phyloP scores from a whole-genome alignment of 23 red algal genomes.

The Agarophyton chilense region DNA sequence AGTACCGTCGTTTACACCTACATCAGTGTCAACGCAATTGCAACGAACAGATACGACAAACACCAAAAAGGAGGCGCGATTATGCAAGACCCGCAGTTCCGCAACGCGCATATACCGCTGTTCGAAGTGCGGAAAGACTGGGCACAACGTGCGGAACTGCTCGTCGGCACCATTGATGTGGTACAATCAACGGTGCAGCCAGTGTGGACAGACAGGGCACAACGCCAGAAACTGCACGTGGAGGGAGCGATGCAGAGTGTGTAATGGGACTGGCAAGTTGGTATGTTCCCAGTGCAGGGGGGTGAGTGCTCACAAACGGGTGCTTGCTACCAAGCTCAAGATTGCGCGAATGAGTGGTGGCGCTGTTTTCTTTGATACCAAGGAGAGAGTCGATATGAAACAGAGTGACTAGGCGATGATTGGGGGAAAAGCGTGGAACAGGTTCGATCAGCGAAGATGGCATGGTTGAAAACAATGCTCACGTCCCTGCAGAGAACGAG shows the following conservation, averaged over 20 bases:
- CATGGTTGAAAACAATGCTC: not conserved
- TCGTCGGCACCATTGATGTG: not conserved
- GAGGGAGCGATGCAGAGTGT: slow-evolving; percentile 1
- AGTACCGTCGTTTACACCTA: too few species aligned
- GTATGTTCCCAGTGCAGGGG: slow-evolving; percentile 11
- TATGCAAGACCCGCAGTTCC: not conserved
- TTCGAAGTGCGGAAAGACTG: slow-evolving; percentile 1
- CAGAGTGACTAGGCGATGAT: not conserved
- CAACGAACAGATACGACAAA: not conserved
- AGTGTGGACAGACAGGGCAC: slow-evolving; percentile 1
- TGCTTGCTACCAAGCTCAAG: not conserved
- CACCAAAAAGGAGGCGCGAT: too few species aligned
- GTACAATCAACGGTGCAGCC: slow-evolving; percentile 4
- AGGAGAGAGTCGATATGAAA: not conserved
- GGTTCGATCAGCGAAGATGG: not conserved
- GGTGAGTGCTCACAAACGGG: not conserved
- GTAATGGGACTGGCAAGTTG: not conserved
- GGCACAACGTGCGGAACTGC: slow-evolving; percentile 26
- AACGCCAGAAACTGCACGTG: slow-evolving; percentile 2
- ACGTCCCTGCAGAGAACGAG: not conserved
- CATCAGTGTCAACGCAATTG: not conserved
- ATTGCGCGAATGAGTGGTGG: not conserved
- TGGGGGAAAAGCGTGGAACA: not conserved
- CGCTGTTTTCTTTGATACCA: not conserved
- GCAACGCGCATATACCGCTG: slow-evolving; percentile 10